A percentile compares a stretch with the other conserved stretches of the same genome.
These are phyloP conservation scores for Begonia masoniana DNA, from an alignment of 306 rosid genomes.

Conservation along the genomic window DNA sequence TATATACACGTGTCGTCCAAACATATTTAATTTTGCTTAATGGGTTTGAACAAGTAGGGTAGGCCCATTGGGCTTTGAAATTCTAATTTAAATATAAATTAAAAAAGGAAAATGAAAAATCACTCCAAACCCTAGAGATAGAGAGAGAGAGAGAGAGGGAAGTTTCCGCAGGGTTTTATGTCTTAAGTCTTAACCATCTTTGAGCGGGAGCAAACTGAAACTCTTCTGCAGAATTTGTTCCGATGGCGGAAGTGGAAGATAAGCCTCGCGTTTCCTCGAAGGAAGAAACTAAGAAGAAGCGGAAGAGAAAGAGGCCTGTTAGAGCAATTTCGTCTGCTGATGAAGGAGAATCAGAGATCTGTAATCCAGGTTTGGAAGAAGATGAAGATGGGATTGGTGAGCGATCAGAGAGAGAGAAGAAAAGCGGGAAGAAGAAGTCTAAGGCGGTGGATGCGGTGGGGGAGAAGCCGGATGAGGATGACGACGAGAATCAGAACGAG, in stretches of 20 bases:
- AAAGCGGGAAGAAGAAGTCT: constrained; percentile 11
- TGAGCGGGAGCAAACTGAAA: not conserved
- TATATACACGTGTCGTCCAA: too few relatives aligned
- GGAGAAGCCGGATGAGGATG: constrained; percentile 4
- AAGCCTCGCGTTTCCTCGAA: constrained; percentile 5
- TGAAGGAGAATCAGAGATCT: constrained; percentile 2
- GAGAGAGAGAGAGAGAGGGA: too few relatives aligned
- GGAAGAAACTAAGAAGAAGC: constrained; percentile 28
- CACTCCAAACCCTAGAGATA: too few relatives aligned
- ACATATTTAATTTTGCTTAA: too few relatives aligned
- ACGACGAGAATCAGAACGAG: constrained; percentile 2
- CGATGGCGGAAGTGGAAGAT: constrained; percentile 27
- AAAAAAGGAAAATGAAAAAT: too few relatives aligned
- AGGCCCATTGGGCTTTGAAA: too few relatives aligned
- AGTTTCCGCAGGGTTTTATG: not conserved
- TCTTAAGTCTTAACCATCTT: not conserved
- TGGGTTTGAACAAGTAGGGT: too few relatives aligned
- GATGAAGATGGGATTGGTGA: constrained; percentile 1
- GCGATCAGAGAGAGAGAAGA: constrained; percentile 6
- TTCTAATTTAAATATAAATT: too few relatives aligned
- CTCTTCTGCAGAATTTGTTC: not conserved
- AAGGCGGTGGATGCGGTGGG: constrained; percentile 7
- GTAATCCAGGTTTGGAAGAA: not conserved
- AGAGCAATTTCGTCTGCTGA: constrained; percentile 6
- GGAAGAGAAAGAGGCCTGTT: constrained; percentile 41